Conservation (phyloP, 2,329 filamentous ascomycete species). For the Ceratocystis alfenasii region DNA sequence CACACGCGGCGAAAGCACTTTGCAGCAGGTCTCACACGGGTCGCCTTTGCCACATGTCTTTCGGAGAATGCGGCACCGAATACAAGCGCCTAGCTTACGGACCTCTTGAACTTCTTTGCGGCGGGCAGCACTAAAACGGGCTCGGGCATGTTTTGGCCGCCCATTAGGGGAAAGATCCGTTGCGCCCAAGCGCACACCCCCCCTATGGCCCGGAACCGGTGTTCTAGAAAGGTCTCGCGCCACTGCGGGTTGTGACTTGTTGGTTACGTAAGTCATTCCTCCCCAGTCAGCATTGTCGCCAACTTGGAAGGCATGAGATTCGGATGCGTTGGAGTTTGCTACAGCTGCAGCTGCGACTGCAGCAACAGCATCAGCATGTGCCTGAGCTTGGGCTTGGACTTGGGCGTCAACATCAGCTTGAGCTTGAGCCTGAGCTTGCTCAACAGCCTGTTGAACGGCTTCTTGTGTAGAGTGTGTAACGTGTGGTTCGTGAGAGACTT, state of each 20-base stretch:
- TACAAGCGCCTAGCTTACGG: conserved; percentile 53
- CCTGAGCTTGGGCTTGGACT: neutral
- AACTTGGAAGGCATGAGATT: conserved; percentile 24
- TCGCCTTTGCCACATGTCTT: conserved; percentile 55
- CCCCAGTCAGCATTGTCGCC: conserved; percentile 34
- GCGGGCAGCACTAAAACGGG: conserved; percentile 45
- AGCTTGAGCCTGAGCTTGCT: conserved; percentile 18
- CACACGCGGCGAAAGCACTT: conserved; percentile 51
- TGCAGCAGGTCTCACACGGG: conserved; percentile 51
- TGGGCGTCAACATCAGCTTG: conserved; percentile 21
- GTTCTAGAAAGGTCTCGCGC: conserved; percentile 24
- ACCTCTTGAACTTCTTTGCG: conserved; percentile 54
- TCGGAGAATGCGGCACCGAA: conserved; percentile 52
- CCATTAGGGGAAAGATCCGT: conserved; percentile 35
- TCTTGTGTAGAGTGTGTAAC: neutral
- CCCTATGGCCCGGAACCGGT: conserved; percentile 31
- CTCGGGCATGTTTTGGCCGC: conserved; percentile 42
- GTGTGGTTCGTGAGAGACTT: neutral
- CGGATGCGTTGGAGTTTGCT: conserved; percentile 25
- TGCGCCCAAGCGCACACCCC: conserved; percentile 44
- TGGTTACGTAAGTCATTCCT: conserved; percentile 40
- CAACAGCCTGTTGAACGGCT: conserved; percentile 3
- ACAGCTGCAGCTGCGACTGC: conserved; percentile 27
- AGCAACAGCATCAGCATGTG: conserved; percentile 25
- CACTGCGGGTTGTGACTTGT: conserved; percentile 23